These are phyloP conservation scores for Fagopyrum homotropicum DNA, from an alignment of 148 eudicot genomes.

Conservation along the genomic window DNA sequence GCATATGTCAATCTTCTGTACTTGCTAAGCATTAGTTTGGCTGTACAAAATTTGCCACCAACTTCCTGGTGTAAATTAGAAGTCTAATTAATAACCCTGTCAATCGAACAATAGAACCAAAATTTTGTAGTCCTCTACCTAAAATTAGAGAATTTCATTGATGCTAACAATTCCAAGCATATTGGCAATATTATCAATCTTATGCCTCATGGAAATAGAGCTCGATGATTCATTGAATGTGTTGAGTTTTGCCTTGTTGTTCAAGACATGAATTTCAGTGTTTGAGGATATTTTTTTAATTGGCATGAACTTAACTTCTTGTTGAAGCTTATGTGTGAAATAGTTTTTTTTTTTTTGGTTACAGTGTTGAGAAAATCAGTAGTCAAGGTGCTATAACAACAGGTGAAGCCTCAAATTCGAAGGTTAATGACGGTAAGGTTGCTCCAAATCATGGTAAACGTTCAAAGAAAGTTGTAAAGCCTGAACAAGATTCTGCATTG, in stretches of 20 bases:
- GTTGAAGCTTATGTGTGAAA: neutral
- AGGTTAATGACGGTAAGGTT: conserved; percentile 24
- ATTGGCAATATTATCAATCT: neutral
- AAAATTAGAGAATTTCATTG: neutral
- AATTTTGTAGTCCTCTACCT: neutral
- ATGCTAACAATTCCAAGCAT: neutral
- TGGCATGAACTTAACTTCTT: neutral
- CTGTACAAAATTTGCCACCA: neutral
- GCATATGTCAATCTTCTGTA: neutral
- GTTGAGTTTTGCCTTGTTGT: too few species aligned
- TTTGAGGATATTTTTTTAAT: neutral
- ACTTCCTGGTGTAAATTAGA: neutral
- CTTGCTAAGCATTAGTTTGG: neutral
- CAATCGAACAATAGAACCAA: neutral
- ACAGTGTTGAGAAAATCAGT: conserved; percentile 10
- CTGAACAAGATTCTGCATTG: conserved; percentile 28
- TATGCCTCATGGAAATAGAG: neutral
- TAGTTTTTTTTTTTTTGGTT: neutral
- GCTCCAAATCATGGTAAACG: conserved; percentile 16
- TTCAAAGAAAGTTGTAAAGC: conserved; percentile 18
- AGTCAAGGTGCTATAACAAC: conserved; percentile 29
- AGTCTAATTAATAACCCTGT: neutral
- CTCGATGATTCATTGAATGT: neutral
- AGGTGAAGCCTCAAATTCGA: conserved; percentile 22
- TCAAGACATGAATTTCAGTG: neutral